Base-by-base conservation (phyloP, 2,329 filamentous ascomycete genomes). In the Verticillium longisporum region DNA sequence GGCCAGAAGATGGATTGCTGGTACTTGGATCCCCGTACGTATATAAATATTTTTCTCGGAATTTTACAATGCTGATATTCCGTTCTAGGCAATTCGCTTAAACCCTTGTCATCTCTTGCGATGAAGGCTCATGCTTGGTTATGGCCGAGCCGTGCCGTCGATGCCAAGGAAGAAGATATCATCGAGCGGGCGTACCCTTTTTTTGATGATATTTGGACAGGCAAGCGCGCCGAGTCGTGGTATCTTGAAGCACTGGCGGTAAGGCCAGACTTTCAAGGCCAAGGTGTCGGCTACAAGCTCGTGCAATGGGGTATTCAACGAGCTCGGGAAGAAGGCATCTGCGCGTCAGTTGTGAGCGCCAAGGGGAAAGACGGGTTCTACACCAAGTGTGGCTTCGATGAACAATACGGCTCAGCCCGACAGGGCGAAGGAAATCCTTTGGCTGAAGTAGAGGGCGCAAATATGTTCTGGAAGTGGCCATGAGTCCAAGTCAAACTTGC, bases 291-390 rank as follows among this genome's bases (percentile, higher is more conserved):
- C 1, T 69, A 68, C 5, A 65, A 64, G 31, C 70, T 81, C 7
- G 76, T 78, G 11, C 60, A 67, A 31, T 79, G 76, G 76, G 78
- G 78, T 0, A 63, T 80, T 0, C 66, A 74, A 1, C 65, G 69
- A 38, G 74, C 76, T 0, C 64, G 70, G 55, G 60, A 67, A 13
- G 76, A 78, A 11, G 68, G 68, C 0, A 63, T 79, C n/a, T 69
- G 70, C 61, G 71, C 77, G 31, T 76, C 72, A 21, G 74, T 80
- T 0, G 68, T 77, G 15, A 70, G 72, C 53, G 73, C 74, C 4
- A 65, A 71, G 4, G 73, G 71, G 1, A 78, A 72, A 21, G 75
- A 78, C 21, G 66, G 58, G 0, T 81, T 80, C 60, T 80, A 78
- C 57, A 64, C 58, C n/a, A 57, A 31, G 55, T 57, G 57, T 6